These are phyloP conservation scores for Globisporangium iwayamae DNA, from an alignment of 352 stramenopile species.

Conservation along the genomic window DNA sequence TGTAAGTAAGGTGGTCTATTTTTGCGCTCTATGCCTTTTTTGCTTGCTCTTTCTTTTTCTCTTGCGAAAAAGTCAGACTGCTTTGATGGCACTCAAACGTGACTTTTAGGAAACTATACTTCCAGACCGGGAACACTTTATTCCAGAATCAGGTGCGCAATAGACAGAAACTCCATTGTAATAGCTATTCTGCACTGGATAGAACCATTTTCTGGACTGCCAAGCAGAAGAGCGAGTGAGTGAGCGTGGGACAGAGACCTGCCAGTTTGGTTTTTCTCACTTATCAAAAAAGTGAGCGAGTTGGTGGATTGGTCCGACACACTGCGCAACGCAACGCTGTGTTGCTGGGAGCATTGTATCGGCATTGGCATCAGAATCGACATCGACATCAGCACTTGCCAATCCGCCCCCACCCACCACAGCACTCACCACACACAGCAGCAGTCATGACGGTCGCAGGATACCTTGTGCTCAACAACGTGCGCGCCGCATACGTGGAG, in stretches of 20 bases:
- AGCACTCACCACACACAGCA: background rate
- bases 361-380: no score
- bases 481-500: conserved; percentile 51
- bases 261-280: background rate
- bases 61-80: conserved; percentile 6
- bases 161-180: no score
- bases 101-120: background rate
- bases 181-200: no score
- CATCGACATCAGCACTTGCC: background rate
- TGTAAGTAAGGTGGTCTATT: background rate
- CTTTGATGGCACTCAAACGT: background rate
- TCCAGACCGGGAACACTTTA: background rate
- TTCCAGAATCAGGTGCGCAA: background rate
- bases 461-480: conserved; percentile 62
- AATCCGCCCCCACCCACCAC: background rate
- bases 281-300: background rate
- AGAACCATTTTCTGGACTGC: background rate
- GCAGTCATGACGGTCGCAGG: conserved; percentile 58
- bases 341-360: background rate
- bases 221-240: background rate
- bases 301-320: background rate
- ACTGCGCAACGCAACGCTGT: background rate
- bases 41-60: background rate
- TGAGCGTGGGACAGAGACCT: background rate
- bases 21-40: conserved; percentile 3